Conservation (phyloP, 257 asterid species). For the Penstemon barbatus region DNA sequence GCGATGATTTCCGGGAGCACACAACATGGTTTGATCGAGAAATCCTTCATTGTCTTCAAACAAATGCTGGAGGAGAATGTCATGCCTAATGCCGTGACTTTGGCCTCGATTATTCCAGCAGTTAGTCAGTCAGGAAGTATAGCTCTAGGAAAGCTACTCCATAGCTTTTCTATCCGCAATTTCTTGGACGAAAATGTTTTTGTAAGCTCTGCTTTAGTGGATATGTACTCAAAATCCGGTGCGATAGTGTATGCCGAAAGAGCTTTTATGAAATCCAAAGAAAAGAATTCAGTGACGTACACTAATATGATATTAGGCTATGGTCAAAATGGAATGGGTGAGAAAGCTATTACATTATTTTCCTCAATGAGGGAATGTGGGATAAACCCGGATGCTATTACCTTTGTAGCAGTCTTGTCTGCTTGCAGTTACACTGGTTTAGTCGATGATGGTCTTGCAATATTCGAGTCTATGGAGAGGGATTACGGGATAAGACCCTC, state of each 20-base stretch:
- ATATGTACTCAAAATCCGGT: constrained; percentile 92
- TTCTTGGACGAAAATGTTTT: constrained; percentile 62
- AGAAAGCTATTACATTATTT: constrained; percentile 60
- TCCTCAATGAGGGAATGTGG: constrained; percentile 51
- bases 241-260: constrained; percentile 61
- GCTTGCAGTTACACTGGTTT: constrained; percentile 82
- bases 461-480: constrained; percentile 62
- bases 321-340: constrained; percentile 89
- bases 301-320: constrained; percentile 91
- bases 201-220: constrained; percentile 77
- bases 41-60: constrained; percentile 50
- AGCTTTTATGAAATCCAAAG: constrained; percentile 46
- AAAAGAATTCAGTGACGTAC: constrained; percentile 71
- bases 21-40: constrained; percentile 58
- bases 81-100: constrained; percentile 68
- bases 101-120: constrained; percentile 80
- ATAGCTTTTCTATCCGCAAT: constrained; percentile 63
- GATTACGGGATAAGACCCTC: constrained; percentile 58
- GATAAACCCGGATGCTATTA: constrained; percentile 53
- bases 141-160: constrained; percentile 66
- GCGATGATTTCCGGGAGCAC: constrained; percentile 73
- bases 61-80: constrained; percentile 61
- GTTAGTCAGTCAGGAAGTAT: constrained; percentile 69
- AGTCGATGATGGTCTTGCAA: constrained; percentile 64
- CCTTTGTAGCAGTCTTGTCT: constrained; percentile 69